Conservation (phyloP, 192 early-diverging fungal species). For the Backusella australiensis region DNA sequence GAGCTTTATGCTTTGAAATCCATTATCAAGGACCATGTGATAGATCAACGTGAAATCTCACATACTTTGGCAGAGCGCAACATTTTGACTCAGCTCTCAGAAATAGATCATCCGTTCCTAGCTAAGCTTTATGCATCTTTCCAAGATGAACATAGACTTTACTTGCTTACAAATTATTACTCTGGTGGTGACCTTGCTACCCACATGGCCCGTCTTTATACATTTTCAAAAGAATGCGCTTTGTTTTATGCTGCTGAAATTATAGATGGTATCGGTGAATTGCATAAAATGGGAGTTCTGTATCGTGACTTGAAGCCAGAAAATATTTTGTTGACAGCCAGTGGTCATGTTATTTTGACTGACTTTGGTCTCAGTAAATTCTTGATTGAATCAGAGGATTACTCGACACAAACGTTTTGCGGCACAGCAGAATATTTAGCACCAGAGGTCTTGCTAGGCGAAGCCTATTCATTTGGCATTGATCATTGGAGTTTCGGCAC, state of each 20-base stretch:
- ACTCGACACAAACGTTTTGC: slow-evolving; percentile 60
- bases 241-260: slow-evolving; percentile 90
- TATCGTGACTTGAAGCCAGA: slow-evolving; percentile 85
- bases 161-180: slow-evolving; percentile 86
- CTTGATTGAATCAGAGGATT: slow-evolving; percentile 22
- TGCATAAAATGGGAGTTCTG: slow-evolving; percentile 86
- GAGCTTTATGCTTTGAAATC: slow-evolving; percentile 52
- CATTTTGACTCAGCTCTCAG: slow-evolving; percentile 66
- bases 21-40: slow-evolving; percentile 58
- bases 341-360: slow-evolving; percentile 84
- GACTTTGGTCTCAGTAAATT: slow-evolving; percentile 93
- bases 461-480: slow-evolving; percentile 65
- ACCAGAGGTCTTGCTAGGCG: slow-evolving; percentile 64
- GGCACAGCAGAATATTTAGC: slow-evolving; percentile 82
- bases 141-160: slow-evolving; percentile 81
- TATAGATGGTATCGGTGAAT: slow-evolving; percentile 78
- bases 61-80: slow-evolving; percentile 82
- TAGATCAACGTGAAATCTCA: slow-evolving; percentile 70
- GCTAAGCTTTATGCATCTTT: slow-evolving; percentile 90
- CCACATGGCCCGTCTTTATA: slow-evolving; percentile 59
- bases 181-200: slow-evolving; percentile 91
- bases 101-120: slow-evolving; percentile 84
- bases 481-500: slow-evolving; percentile 93
- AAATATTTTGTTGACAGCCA: slow-evolving; percentile 64
- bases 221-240: slow-evolving; percentile 67